Base-by-base conservation (phyloP, 192 early-diverging fungal genomes). In the Backusella tarrabulga region DNA sequence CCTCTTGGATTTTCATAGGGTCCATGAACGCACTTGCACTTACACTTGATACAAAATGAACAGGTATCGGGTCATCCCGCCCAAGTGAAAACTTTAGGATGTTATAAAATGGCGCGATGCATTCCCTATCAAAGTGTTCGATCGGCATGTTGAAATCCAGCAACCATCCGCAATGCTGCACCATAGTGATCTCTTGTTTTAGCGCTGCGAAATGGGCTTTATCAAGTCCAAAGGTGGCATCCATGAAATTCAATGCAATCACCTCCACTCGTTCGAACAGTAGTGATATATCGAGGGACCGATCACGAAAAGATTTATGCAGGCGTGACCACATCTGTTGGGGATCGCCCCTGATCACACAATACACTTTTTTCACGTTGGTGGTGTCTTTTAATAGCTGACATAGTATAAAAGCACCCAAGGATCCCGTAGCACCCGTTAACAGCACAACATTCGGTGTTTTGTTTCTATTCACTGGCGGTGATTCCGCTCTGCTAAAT, bases 391-490 rank as follows among this genome's bases (percentile, higher is more conserved):
- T 26, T 6, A 84, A 71, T 14, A 84, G 26, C 19, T 72, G 75
- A 1, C 56, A n/a, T 17, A 84, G n/a, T 12, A 79, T 26, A 35
- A 81, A 74, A 4, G 77, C 71, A 12, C 83, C 83, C 40, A 84
- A 29, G 11, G 80, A 78, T 2, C 83, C 83, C n/a, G 80, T 84
- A 26, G 77, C 75, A n/a, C 83, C 83, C 1, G 83, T 81, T 17
- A 81, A 19, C 44, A 84, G 23, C 19, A 81, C 72, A 11, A 81
- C 77, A 21, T 67, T 26, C 1, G 72, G 67, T 66, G 68, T 12
- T 4, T 29, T n/a, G n/a, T 32, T 32, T 32, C 32, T 3, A 32
- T 44, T 11, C 29, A 32, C 5, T 9, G 35, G 66, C 34, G 9
- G 0, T 29, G 14, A 21, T 0, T 32, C 68, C n/a, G 74, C 29